Percentiles rank a stretch among this genome's conserved stretches.
Conservation (phyloP, 257 asterid species). For the Eucommia ulmoides region DNA sequence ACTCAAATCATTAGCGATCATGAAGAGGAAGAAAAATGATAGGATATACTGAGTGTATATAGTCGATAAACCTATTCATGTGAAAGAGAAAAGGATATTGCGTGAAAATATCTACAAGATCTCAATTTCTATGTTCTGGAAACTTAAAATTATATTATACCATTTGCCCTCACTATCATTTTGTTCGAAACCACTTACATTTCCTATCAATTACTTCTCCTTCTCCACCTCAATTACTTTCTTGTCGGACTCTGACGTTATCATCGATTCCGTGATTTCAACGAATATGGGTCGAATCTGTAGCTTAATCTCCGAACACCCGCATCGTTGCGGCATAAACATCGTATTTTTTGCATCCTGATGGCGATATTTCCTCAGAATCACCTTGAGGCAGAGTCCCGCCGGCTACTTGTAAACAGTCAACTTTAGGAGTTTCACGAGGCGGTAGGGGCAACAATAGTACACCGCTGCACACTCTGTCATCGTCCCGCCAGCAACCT, state of each 20-base stretch:
- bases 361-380: neutral
- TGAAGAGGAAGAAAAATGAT: too few species aligned
- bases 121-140: too few species aligned
- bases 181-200: too few species aligned
- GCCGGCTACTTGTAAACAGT: neutral
- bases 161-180: too few species aligned
- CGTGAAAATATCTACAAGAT: too few species aligned
- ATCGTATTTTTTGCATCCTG: neutral
- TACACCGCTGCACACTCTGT: slow-evolving; percentile 1
- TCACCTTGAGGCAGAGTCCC: neutral
- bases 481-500: slow-evolving; percentile 1
- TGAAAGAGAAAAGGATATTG: too few species aligned
- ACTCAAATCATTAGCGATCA: too few species aligned
- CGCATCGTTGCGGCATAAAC: neutral
- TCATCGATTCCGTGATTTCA: neutral
- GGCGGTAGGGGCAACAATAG: neutral
- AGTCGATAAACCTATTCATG: too few species aligned
- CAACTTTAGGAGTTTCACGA: neutral
- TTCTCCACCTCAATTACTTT: neutral
- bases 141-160: too few species aligned
- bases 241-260: neutral
- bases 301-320: neutral
- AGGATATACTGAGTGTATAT: too few species aligned
- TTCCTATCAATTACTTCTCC: too few species aligned
- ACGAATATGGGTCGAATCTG: neutral